phyloP scores from a whole-genome alignment of 2,329 filamentous ascomycete species.

The Zymoseptoria brevis region DNA sequence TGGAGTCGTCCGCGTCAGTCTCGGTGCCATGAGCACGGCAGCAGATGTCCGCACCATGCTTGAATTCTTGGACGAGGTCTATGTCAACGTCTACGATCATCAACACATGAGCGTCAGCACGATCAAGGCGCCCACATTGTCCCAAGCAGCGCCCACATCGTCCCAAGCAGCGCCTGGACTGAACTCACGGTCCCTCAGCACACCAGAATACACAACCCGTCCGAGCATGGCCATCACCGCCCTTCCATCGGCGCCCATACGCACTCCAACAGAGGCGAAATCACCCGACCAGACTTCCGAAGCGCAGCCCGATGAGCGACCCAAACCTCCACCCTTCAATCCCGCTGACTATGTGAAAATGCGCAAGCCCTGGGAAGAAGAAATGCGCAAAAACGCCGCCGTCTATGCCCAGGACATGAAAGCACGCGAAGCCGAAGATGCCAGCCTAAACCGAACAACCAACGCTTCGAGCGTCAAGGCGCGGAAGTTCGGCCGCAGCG shows the following conservation, averaged over 20 bases:
- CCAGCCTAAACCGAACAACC: slow-evolving; percentile 17
- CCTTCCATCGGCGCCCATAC: slow-evolving; percentile 13
- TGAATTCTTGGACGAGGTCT: slow-evolving; percentile 27
- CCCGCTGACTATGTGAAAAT: slow-evolving; percentile 26
- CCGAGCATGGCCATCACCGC: slow-evolving; percentile 7
- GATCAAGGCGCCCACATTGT: not conserved
- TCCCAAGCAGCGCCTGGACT: slow-evolving; percentile 3
- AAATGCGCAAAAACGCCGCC: slow-evolving; percentile 21
- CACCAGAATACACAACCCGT: slow-evolving; percentile 3
- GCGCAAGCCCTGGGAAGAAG: slow-evolving; percentile 27
- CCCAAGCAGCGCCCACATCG: not conserved
- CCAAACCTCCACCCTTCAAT: slow-evolving; percentile 23
- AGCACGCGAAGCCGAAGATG: slow-evolving; percentile 25
- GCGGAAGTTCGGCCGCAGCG: slow-evolving; percentile 27
- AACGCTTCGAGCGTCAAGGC: slow-evolving; percentile 28
- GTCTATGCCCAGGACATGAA: slow-evolving; percentile 25
- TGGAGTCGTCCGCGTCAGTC: slow-evolving; percentile 53
- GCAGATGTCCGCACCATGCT: slow-evolving; percentile 57
- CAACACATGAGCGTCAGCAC: not conserved
- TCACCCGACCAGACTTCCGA: slow-evolving; percentile 10
- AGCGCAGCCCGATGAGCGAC: slow-evolving; percentile 13
- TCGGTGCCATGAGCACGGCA: slow-evolving; percentile 55
- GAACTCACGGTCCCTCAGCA: not conserved
- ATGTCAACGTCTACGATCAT: slow-evolving; percentile 10
- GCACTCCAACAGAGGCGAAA: slow-evolving; percentile 7